Evolutionary conservation across 2,329 filamentous ascomycete genomes (phyloP).

Genomic region (Colletotrichum musicola): DNA sequence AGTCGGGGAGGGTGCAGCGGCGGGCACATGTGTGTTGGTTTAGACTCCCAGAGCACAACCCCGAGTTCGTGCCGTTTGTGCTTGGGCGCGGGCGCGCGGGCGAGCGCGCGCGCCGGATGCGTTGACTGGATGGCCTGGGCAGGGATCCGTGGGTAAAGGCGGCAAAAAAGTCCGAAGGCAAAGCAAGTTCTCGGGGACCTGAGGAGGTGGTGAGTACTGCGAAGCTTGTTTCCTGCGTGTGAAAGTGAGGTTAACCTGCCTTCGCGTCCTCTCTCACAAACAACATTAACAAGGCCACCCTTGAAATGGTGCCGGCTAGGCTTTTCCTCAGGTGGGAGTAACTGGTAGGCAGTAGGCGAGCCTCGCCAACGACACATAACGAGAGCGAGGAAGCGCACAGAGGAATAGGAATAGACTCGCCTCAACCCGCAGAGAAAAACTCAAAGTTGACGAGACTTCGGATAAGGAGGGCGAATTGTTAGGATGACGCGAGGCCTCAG

Average conservation of each 20-base stretch:
- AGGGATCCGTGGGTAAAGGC: conserved; percentile 14
- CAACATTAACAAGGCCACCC: conserved; percentile 1
- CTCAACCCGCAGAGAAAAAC: neutral
- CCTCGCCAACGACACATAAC: neutral
- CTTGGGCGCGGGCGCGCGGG: conserved; percentile 18
- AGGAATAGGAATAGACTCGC: neutral
- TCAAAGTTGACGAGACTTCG: neutral
- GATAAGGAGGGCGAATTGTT: conserved; percentile 9
- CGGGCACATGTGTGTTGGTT: neutral
- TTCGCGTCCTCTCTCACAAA: too few relatives aligned
- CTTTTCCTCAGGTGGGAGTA: conserved; percentile 7
- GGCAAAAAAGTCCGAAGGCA: conserved; percentile 8
- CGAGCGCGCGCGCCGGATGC: conserved; percentile 10
- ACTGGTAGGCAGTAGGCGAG: neutral
- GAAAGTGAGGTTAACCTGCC: too few relatives aligned
- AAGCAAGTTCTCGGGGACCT: neutral
- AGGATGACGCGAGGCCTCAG: conserved; percentile 26
- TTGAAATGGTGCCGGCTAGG: conserved; percentile 1
- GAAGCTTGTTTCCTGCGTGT: too few relatives aligned
- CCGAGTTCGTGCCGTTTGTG: conserved; percentile 16
- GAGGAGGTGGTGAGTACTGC: too few relatives aligned
- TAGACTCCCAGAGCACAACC: conserved; percentile 17
- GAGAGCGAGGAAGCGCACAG: neutral
- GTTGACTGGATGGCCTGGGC: conserved; percentile 4
- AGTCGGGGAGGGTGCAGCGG: conserved; percentile 4